Percentiles rank a stretch among this genome's conserved stretches.
phyloP scores from a whole-genome alignment of 2,329 filamentous ascomycete species.

The Parastagonospora nodorum region DNA sequence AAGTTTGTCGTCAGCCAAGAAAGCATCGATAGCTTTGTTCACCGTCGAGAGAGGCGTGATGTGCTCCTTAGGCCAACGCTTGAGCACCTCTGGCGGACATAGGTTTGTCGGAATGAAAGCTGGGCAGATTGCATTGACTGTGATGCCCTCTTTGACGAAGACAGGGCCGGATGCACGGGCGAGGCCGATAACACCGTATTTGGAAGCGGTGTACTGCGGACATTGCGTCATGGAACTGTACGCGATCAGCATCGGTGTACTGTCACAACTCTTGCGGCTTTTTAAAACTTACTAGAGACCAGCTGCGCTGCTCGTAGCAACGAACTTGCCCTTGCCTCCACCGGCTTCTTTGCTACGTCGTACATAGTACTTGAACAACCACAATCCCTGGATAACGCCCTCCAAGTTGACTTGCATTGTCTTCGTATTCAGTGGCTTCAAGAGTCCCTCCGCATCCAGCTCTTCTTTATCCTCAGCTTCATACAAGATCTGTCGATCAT shows the following conservation, averaged over 20 bases:
- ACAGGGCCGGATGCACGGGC: conserved; percentile 42
- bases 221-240: conserved; percentile 34
- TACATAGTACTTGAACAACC: conserved; percentile 51
- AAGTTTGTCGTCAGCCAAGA: conserved; percentile 40
- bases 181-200: conserved; percentile 51
- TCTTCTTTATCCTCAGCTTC: conserved; percentile 33
- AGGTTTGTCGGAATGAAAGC: conserved; percentile 48
- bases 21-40: conserved; percentile 47
- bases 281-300: conserved; percentile 41
- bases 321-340: conserved; percentile 45
- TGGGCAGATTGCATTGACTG: conserved; percentile 49
- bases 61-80: conserved; percentile 46
- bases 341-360: conserved; percentile 42
- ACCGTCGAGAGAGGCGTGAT: conserved; percentile 50
- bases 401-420: conserved; percentile 49
- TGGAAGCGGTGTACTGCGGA: conserved; percentile 51
- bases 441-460: conserved; percentile 42
- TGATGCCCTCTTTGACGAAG: conserved; percentile 43
- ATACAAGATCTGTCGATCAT: conserved; percentile 47
- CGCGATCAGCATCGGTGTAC: background rate
- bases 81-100: conserved; percentile 45
- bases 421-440: conserved; percentile 46
- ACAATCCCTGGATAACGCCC: conserved; percentile 50
- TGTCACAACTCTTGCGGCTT: no score
- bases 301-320: conserved; percentile 47